Base-by-base conservation (phyloP, 352 stramenopile species). In the Phytopythium delawarense region DNA sequence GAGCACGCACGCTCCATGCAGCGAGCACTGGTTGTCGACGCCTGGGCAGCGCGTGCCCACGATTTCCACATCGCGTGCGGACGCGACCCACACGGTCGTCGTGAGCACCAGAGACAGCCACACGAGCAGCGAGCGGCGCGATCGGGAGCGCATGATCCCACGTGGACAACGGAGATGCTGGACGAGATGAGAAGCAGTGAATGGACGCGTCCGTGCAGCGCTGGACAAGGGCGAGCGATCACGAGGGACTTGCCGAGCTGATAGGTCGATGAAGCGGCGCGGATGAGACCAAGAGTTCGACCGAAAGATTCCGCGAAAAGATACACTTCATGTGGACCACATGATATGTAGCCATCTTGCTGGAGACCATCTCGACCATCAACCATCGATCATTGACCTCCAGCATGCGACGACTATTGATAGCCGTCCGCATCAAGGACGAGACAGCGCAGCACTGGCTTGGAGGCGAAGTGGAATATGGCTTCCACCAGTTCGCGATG, bases 1-100 rank as follows among this genome's bases (percentile, higher is more conserved):
- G 69, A 91, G 76, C 54, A 70, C 78, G 56, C 83, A 92, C 28
- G 69, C 64, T 30, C 83, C 83, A 57, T 89, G 81, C 32, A 89
- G 70, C 16, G 79, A 91, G 65, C 83, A 92, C 63, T 89, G 81
- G 53, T 86, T 90, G 13, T 72, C 74, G 42, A 66, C 65, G 4
- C 81, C 83, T 3, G 81, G 79, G 16, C 83, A 92, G 34, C 74
- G 75, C 44, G 69, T 75, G 42, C 37, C 64, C 23, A 68, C 65
- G 25, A 76, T 58, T 15, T 71, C 61, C 5, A 67, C 44, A 28
- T 64, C 62, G n/a, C 55, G 48, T 3, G 34, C 62, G 30, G 61
- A 32, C 9, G n/a, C 39, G 21, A 30, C 37, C 11, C 42, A 21
- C 20, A 25, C 23, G 32, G 2, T 48, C 35, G 2, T 44, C 15